Conservation (phyloP, 805 yeast species). For the Wickerhamiella siamensis region DNA sequence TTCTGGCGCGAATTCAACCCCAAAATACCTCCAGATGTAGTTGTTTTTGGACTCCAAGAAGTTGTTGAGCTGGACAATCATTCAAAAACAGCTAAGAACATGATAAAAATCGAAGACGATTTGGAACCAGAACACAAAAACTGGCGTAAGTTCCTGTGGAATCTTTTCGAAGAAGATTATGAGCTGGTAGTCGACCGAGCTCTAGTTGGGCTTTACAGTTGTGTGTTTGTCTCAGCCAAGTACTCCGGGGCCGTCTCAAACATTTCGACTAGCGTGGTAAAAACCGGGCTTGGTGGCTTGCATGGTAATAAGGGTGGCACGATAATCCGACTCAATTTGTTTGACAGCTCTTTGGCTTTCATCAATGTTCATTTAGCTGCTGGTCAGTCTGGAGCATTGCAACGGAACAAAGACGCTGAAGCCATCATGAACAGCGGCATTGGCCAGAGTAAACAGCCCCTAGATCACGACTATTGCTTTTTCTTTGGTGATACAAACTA, state of each 20-base stretch:
- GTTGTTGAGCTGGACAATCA: slow-evolving; percentile 77
- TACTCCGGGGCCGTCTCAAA: slow-evolving; percentile 40
- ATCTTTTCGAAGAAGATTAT: slow-evolving; percentile 27
- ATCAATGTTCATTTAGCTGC: slow-evolving; percentile 88
- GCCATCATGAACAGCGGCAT: slow-evolving; percentile 38
- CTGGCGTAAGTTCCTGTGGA: slow-evolving; percentile 24
- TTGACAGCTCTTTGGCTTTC: slow-evolving; percentile 60
- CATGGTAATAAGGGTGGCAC: slow-evolving; percentile 65
- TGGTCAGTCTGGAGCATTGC: slow-evolving; percentile 66
- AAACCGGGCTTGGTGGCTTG: slow-evolving; percentile 90
- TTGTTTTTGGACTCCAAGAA: slow-evolving; percentile 79
- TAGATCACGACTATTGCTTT: slow-evolving; percentile 69
- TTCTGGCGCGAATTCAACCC: slow-evolving; percentile 17
- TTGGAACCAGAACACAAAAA: slow-evolving; percentile 20
- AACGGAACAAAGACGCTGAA: slow-evolving; percentile 76
- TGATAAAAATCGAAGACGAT: slow-evolving; percentile 34
- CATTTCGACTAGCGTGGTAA: slow-evolving; percentile 60
- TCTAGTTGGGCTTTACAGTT: slow-evolving; percentile 67
- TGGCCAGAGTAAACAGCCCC: slow-evolving; percentile 23
- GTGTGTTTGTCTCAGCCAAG: slow-evolving; percentile 49
- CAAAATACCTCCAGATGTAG: slow-evolving; percentile 40
- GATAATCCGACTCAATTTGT: slow-evolving; percentile 49
- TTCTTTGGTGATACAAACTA: slow-evolving; percentile 94
- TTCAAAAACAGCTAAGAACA: slow-evolving; percentile 51
- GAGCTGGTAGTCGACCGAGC: slow-evolving; percentile 59